phyloP scores from a whole-genome alignment of 2,329 filamentous ascomycete genomes.

The Cladosporium austrohemisphaericum region DNA sequence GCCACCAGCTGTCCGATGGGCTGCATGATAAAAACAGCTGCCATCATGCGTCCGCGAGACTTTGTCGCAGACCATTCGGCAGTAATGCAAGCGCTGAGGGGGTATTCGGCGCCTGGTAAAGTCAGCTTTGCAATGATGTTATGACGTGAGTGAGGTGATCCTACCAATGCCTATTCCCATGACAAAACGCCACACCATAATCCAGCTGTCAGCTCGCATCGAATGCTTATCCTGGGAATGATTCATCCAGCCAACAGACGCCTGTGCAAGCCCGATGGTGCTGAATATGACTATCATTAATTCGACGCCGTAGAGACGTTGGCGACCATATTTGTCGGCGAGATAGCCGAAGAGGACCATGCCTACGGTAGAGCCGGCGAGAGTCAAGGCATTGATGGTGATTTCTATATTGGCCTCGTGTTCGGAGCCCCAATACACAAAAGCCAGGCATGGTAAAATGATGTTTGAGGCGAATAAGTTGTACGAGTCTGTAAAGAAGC shows the following conservation, averaged over 20 bases:
- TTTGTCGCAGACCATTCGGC: slow-evolving; percentile 38
- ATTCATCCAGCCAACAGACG: slow-evolving; percentile 27
- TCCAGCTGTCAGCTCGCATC: slow-evolving; percentile 29
- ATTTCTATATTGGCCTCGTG: slow-evolving; percentile 27
- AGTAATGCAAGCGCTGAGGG: slow-evolving; percentile 38
- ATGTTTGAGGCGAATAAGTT: slow-evolving; percentile 40
- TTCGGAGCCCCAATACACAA: slow-evolving; percentile 35
- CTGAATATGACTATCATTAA: slow-evolving; percentile 40
- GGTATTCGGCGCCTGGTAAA: slow-evolving; percentile 24
- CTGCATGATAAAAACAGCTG: slow-evolving; percentile 42
- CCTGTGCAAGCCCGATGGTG: slow-evolving; percentile 38
- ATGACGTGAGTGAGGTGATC: slow-evolving; percentile 16
- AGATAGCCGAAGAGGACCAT: slow-evolving; percentile 38
- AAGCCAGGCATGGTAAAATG: slow-evolving; percentile 38
- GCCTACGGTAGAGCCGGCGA: slow-evolving; percentile 38
- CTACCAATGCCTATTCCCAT: slow-evolving; percentile 40
- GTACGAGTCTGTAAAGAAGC: slow-evolving; percentile 40
- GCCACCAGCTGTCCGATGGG: slow-evolving; percentile 39
- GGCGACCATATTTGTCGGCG: slow-evolving; percentile 34
- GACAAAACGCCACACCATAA: slow-evolving; percentile 38
- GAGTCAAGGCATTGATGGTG: slow-evolving; percentile 38
- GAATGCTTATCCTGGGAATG: slow-evolving; percentile 9
- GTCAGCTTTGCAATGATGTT: too few species aligned
- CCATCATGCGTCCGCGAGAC: slow-evolving; percentile 39
- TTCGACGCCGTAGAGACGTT: slow-evolving; percentile 40